These are phyloP conservation scores for Craterostigma plantagineum DNA, from an alignment of 257 asterid genomes.

Conservation along the genomic window DNA sequence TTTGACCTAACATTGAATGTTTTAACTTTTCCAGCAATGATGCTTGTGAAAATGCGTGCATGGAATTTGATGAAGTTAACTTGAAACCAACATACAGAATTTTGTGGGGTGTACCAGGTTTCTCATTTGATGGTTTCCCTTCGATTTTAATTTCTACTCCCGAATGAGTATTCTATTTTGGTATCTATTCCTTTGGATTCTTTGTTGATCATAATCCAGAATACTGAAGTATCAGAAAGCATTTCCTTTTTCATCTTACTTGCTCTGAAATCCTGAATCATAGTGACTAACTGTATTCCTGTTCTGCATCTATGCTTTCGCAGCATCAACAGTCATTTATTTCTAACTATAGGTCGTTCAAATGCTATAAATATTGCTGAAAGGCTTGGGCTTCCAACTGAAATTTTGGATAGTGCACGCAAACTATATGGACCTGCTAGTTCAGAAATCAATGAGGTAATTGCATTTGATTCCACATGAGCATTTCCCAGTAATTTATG, in stretches of 20 bases:
- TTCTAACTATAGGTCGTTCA: slow-evolving; percentile 67
- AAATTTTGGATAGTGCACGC: slow-evolving; percentile 58
- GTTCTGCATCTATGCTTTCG: no score
- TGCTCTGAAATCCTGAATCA: no score
- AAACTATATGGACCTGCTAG: slow-evolving; percentile 86
- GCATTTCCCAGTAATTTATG: no score
- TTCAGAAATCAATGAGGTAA: slow-evolving; percentile 92
- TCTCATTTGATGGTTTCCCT: slow-evolving; percentile 5
- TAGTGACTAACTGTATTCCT: no score
- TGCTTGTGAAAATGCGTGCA: slow-evolving; percentile 89
- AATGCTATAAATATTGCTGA: slow-evolving; percentile 91
- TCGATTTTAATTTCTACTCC: slow-evolving; percentile 6
- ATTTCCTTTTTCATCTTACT: background rate
- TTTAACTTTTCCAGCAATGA: slow-evolving; percentile 40
- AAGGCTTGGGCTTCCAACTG: slow-evolving; percentile 73
- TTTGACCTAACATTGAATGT: slow-evolving; percentile 13
- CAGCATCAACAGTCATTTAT: slow-evolving; percentile 6
- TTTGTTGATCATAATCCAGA: background rate
- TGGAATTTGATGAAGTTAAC: slow-evolving; percentile 92
- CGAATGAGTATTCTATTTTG: slow-evolving; percentile 6
- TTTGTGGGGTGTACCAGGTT: slow-evolving; percentile 99
- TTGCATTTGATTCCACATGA: slow-evolving; percentile 5
- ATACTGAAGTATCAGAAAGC: no score
- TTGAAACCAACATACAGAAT: slow-evolving; percentile 88
- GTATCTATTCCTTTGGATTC: slow-evolving; percentile 2